phyloP scores from a whole-genome alignment of 2,329 filamentous ascomycete species.

The Chaetomium olivaceum region DNA sequence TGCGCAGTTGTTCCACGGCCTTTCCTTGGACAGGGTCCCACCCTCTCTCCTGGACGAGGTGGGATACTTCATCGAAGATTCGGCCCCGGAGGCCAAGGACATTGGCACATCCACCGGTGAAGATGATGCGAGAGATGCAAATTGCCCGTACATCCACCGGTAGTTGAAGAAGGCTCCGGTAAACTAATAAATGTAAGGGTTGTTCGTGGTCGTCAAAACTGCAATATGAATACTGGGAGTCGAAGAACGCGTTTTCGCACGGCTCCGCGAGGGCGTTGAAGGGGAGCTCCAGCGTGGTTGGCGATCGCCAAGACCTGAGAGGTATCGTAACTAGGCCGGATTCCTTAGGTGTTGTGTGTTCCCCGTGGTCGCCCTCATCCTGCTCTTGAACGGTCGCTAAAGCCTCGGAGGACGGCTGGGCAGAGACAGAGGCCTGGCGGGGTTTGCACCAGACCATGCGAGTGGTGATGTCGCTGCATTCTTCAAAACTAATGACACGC shows the following conservation, averaged over 20 bases:
- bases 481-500: constrained; percentile 65
- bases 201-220: constrained; percentile 86
- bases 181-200: constrained; percentile 74
- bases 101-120: constrained; percentile 77
- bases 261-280: constrained; percentile 72
- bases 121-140: constrained; percentile 86
- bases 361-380: constrained; percentile 48
- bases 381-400: constrained; percentile 59
- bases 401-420: constrained; percentile 36
- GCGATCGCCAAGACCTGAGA: constrained; percentile 50
- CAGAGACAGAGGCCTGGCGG: constrained; percentile 35
- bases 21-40: constrained; percentile 79
- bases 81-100: constrained; percentile 78
- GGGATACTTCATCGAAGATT: constrained; percentile 71
- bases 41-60: constrained; percentile 65
- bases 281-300: constrained; percentile 62
- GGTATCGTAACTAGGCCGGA: constrained; percentile 44
- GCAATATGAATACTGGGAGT: constrained; percentile 47
- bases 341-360: constrained; percentile 29
- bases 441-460: constrained; percentile 77
- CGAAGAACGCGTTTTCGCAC: constrained; percentile 75
- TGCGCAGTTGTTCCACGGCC: constrained; percentile 57
- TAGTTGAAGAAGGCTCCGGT: constrained; percentile 71
- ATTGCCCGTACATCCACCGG: constrained; percentile 79
- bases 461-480: constrained; percentile 76